Base-by-base conservation (phyloP, 768 basidiomycete genomes). In the Boletus pseudo-olivaceus region DNA sequence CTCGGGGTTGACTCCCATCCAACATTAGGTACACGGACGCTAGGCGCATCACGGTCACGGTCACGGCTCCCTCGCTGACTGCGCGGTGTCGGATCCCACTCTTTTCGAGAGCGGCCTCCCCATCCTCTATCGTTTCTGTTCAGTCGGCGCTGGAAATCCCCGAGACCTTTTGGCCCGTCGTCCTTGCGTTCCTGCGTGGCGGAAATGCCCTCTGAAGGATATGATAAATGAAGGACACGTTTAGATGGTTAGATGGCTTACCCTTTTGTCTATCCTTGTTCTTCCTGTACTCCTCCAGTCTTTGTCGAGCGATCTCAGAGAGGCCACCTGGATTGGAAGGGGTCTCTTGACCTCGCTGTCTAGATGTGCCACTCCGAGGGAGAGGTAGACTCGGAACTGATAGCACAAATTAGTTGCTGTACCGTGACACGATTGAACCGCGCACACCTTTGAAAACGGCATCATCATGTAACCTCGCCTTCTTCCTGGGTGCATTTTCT, bases 1-100 rank as follows among this genome's bases (percentile, higher is more conserved):
- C 87, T 80, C 11, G 94, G 95, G 1, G 94, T 98, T 8, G 95
- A 89, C 49, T 97, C 95, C 95, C 95, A 98, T 2, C 85, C 86
- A 52, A 92, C 82, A 68, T 96, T 93, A 0, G 94, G 93, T 15
- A 97, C 88, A 30, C 95, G 85, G 32, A 93, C 84, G 59, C 90
- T 93, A 0, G 91, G 89, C 10, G 83, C 83, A 60, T 90, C 86
- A 11, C 80, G 77, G 43, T 75, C 59, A n/a, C 57, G 57, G 15
- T 65, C 61, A 23, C 65, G 67, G 17, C 74, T 69, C 35, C 72
- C 70, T 34, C 80, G 79, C n/a, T 81, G 78, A 27, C 79, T 80
- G 33, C 79, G 82, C 17, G 87, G 85, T 4, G 85, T 86, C 12
- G 76, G 73, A 61, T 85, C 82, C 85, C 82, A 86, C 4, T 63